phyloP scores from a whole-genome alignment of 2,329 filamentous ascomycete species.

The Fusarium redolens region DNA sequence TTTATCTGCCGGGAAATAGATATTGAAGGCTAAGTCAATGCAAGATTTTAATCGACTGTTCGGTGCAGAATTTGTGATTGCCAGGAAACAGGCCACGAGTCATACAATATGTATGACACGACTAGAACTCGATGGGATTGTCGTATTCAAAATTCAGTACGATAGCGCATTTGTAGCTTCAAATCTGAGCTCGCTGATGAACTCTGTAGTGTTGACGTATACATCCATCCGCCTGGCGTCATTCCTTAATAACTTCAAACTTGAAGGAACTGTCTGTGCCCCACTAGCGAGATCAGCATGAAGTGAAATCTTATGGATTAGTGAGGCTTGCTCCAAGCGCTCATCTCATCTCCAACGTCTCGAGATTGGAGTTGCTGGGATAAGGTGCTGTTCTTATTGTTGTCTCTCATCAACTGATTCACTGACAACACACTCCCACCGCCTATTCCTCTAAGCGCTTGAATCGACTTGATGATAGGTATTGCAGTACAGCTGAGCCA shows the following conservation, averaged over 20 bases:
- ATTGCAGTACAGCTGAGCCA: neutral
- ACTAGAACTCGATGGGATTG: neutral
- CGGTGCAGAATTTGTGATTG: neutral
- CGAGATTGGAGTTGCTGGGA: constrained; percentile 10
- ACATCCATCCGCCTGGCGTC: constrained; percentile 39
- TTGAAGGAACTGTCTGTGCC: constrained; percentile 4
- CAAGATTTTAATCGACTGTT: constrained; percentile 2
- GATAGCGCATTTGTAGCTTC: constrained; percentile 5
- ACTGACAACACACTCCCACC: constrained; percentile 29
- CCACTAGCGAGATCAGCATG: constrained; percentile 24
- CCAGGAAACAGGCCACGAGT: constrained; percentile 23
- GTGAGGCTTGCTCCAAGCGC: constrained; percentile 19
- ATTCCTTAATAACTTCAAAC: constrained; percentile 21
- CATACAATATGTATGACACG: neutral
- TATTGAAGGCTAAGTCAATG: neutral
- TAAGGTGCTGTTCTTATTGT: neutral
- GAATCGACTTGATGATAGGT: constrained; percentile 18
- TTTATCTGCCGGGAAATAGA: constrained; percentile 3
- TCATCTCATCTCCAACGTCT: constrained; percentile 16
- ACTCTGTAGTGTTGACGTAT: constrained; percentile 36
- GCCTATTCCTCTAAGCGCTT: constrained; percentile 40
- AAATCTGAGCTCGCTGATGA: neutral
- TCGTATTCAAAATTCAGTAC: neutral
- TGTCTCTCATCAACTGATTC: constrained; percentile 1
- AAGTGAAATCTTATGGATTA: constrained; percentile 21